A percentile compares a stretch with the other conserved stretches of the same genome.
Evolutionary conservation across 805 yeast genomes (phyloP).

Genomic region (Lachancea sp.): DNA sequence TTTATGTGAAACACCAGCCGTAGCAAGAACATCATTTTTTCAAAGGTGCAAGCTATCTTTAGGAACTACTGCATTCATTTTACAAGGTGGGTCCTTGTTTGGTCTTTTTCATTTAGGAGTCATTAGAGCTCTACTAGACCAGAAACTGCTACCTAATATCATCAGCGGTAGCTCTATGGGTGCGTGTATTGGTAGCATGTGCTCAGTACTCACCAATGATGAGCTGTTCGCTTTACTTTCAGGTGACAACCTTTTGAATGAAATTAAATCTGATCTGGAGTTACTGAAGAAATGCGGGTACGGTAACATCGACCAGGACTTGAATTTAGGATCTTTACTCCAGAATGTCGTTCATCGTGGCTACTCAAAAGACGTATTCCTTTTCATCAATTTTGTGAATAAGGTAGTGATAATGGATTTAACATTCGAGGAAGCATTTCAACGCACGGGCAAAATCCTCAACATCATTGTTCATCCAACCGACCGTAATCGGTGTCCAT

Average conservation of each 20-base stretch:
- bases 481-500: conserved; percentile 50
- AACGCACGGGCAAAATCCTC: conserved; percentile 67
- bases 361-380: conserved; percentile 76
- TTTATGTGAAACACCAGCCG: conserved; percentile 35
- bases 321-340: conserved; percentile 53
- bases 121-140: conserved; percentile 70
- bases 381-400: conserved; percentile 68
- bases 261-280: conserved; percentile 52
- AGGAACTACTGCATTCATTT: conserved; percentile 83
- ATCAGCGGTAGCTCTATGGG: conserved; percentile 93
- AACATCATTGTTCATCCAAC: conserved; percentile 85
- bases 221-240: conserved; percentile 48
- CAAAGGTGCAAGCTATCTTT: conserved; percentile 78
- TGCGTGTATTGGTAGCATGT: conserved; percentile 82
- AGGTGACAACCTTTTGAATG: conserved; percentile 34
- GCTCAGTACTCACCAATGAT: conserved; percentile 63
- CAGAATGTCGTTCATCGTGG: conserved; percentile 74
- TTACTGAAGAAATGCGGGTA: conserved; percentile 46
- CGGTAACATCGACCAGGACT: conserved; percentile 33
- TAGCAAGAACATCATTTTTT: conserved; percentile 68
- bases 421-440: conserved; percentile 91
- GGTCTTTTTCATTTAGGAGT: conserved; percentile 94
- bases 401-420: conserved; percentile 66
- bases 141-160: conserved; percentile 73
- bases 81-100: conserved; percentile 93